Evolutionary conservation across 2,329 filamentous ascomycete species (phyloP).

Genomic region (Aspergillus fijiensis): DNA sequence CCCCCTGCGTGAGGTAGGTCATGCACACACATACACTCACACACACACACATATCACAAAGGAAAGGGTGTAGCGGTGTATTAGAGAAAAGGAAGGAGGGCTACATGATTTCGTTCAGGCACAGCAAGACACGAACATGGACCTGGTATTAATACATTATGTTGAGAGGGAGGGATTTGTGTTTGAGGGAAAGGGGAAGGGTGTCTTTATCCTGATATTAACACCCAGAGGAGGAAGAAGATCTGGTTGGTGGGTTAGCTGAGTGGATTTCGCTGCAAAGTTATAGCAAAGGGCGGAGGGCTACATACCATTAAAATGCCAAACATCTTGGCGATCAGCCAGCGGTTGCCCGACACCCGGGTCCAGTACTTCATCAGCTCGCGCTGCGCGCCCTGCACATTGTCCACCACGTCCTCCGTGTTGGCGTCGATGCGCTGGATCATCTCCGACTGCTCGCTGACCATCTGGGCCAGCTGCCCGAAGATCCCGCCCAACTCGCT

Average conservation of each 20-base stretch:
- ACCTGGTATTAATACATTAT: constrained; percentile 36
- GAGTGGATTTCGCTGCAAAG: not conserved
- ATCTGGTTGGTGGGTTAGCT: constrained; percentile 48
- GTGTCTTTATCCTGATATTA: constrained; percentile 51
- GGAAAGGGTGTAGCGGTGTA: not conserved
- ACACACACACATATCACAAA: no score
- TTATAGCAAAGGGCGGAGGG: not conserved
- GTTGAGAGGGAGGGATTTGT: not conserved
- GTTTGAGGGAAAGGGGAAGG: constrained; percentile 10
- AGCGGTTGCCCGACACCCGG: constrained; percentile 88
- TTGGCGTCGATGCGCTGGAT: constrained; percentile 97
- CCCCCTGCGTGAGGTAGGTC: not conserved
- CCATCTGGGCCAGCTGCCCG: constrained; percentile 92
- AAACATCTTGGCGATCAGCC: constrained; percentile 82
- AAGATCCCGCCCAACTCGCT: constrained; percentile 89
- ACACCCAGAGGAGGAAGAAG: constrained; percentile 76
- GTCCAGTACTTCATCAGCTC: constrained; percentile 98
- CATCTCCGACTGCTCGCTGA: constrained; percentile 95
- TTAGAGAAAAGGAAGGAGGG: constrained; percentile 14
- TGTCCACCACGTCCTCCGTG: constrained; percentile 96
- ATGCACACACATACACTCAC: constrained; percentile 1
- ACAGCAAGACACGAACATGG: constrained; percentile 13
- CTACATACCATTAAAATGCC: constrained; percentile 73
- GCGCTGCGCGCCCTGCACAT: constrained; percentile 93
- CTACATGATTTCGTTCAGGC: constrained; percentile 22